Evolutionary conservation across 805 yeast species (phyloP), one percentile per base, ranked within the genome.

Genomic region (Wickerhamiella brachini): DNA sequence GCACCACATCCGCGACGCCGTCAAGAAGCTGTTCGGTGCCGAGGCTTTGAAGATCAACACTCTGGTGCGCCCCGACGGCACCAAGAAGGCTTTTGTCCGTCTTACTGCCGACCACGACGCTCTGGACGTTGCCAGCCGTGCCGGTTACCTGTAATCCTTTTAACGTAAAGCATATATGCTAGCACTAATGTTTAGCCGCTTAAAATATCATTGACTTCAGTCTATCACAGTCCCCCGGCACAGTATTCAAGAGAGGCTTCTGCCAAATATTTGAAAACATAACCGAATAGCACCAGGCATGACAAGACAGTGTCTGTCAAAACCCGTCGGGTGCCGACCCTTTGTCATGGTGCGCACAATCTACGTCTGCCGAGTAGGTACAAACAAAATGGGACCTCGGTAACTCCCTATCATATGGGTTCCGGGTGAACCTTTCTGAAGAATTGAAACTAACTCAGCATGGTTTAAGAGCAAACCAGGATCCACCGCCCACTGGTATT

Each of bases 51-150:
- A 85, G 76, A 88, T 93, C 71, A 89, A 93, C 90, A 93, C 98
- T 66, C 80, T 93, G 74, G 77, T 93, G 70, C 87, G 95, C 79
- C 97, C 98, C 73, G 89, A 93, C 76, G 98, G 98, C 76, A 85
- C 97, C 79, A 93, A 93, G 87, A 93, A 93, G 83, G 98, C 98
- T 72, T 93, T 84, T 82, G 90, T 93, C 72, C 87, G 95, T 80
- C 85, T 93, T 74, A 87, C 97, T 71, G 90, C 95, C 73, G 98
- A 93, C 77, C 85, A 82, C 81, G 98, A 93, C 78, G 97, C 97
- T 75, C 85, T 93, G 73, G 98, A 93, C 75, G 88, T 93, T 75
- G 98, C 98, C 73, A 89, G 89, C 95, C 87, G 93, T 79, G 93
- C 90, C 72, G 98, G 98, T 78, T 89, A 88, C 94, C 83, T 90